Conservation (phyloP, 177 flowering plant species). For the Tripterygium wilfordii region DNA sequence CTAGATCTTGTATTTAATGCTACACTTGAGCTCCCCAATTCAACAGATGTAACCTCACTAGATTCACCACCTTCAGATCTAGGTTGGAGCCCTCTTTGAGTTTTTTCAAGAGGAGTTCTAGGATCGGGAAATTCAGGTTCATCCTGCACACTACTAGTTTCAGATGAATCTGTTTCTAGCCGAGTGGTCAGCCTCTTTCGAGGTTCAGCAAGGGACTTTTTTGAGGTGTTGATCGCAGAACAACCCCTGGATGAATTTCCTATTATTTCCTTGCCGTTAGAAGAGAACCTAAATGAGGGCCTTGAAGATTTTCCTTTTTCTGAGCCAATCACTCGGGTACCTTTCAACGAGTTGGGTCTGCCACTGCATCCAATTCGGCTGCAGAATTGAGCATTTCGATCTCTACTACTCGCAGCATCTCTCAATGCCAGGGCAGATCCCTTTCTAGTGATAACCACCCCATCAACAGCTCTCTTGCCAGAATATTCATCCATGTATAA, state of each 20-base stretch:
- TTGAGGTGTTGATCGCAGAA: constrained; percentile 16
- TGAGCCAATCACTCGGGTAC: constrained; percentile 22
- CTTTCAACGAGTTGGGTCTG: constrained; percentile 43
- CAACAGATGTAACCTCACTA: constrained; percentile 16
- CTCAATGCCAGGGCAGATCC: constrained; percentile 34
- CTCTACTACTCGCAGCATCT: constrained; percentile 36
- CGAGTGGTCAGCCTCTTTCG: constrained; percentile 27
- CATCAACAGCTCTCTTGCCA: constrained; percentile 36
- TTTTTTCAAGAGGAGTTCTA: constrained; percentile 19
- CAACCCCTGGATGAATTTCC: constrained; percentile 54
- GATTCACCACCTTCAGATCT: constrained; percentile 18
- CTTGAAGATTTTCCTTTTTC: constrained; percentile 37
- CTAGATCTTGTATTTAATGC: constrained; percentile 25
- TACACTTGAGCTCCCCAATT: constrained; percentile 28
- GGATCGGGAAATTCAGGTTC: constrained; percentile 29
- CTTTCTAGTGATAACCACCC: constrained; percentile 37
- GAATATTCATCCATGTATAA: constrained; percentile 51
- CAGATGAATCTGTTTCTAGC: constrained; percentile 40
- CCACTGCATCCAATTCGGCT: constrained; percentile 68
- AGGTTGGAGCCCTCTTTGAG: constrained; percentile 15
- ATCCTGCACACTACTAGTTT: constrained; percentile 31
- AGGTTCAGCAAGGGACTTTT: constrained; percentile 23
- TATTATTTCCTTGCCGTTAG: constrained; percentile 48
- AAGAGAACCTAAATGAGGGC: constrained; percentile 34
- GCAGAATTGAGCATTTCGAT: constrained; percentile 46